Evolutionary conservation across 371 early-diverging fungal species (phyloP).

Genomic region (Mortierella sp.): DNA sequence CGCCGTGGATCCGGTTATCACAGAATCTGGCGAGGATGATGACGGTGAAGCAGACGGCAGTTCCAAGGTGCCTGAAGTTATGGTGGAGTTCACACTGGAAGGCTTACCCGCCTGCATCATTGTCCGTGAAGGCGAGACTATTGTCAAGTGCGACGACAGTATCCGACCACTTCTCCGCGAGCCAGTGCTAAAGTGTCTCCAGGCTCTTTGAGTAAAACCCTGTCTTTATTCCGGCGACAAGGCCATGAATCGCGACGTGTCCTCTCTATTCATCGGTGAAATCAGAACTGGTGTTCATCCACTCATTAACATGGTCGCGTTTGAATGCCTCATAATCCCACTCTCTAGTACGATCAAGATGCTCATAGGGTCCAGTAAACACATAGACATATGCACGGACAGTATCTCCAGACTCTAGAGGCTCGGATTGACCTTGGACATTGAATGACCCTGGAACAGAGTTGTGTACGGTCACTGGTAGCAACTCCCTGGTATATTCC

Average conservation of each 20-base stretch:
- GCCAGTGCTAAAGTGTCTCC: slow-evolving; percentile 45
- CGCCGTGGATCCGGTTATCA: slow-evolving; percentile 22
- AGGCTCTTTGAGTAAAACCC: slow-evolving; percentile 18
- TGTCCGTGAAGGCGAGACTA: slow-evolving; percentile 39
- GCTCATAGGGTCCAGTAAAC: slow-evolving; percentile 28
- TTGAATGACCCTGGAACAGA: slow-evolving; percentile 33
- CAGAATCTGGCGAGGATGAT: slow-evolving; percentile 15
- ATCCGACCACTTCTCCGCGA: slow-evolving; percentile 36
- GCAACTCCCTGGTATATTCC: slow-evolving; percentile 42
- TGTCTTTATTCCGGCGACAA: background rate
- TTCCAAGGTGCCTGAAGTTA: slow-evolving; percentile 28
- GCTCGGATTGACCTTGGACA: slow-evolving; percentile 3
- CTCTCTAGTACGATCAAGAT: slow-evolving; percentile 21
- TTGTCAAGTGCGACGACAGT: slow-evolving; percentile 44
- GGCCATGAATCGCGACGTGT: background rate
- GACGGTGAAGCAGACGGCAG: background rate
- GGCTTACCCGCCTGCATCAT: slow-evolving; percentile 32
- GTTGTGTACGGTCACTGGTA: slow-evolving; percentile 25
- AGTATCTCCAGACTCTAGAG: slow-evolving; percentile 22
- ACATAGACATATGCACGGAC: slow-evolving; percentile 37
- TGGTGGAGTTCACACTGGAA: slow-evolving; percentile 38
- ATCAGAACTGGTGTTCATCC: slow-evolving; percentile 35
- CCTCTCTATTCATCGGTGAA: slow-evolving; percentile 8
- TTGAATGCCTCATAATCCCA: slow-evolving; percentile 42
- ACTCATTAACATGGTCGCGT: slow-evolving; percentile 23